phyloP scores from a whole-genome alignment of 441 rosid species.

The Raphanus hybrid region DNA sequence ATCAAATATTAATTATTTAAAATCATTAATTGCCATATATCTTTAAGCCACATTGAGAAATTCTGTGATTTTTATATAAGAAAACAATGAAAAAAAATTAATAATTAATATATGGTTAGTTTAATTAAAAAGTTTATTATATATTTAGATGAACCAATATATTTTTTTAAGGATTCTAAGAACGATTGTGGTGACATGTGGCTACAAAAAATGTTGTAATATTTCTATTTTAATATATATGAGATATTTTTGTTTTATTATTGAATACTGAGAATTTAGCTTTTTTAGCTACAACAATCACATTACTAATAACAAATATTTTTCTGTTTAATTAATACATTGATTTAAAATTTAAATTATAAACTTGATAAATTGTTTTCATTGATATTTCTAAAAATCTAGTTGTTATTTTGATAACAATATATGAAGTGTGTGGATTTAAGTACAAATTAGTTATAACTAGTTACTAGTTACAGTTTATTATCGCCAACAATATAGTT shows the following conservation, averaged over 20 bases:
- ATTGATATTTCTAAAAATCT: not conserved
- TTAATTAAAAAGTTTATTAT: too few species aligned
- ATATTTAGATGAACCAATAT: too few species aligned
- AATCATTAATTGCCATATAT: too few species aligned
- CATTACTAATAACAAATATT: not conserved
- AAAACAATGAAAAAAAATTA: too few species aligned
- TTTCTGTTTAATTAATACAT: not conserved
- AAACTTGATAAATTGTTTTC: not conserved
- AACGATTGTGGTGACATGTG: too few species aligned
- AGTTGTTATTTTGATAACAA: not conserved
- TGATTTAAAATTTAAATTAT: not conserved
- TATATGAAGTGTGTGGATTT: not conserved
- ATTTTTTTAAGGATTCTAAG: too few species aligned
- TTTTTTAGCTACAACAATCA: not conserved
- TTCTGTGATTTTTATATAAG: too few species aligned
- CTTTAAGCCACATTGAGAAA: too few species aligned
- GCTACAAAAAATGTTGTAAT: too few species aligned
- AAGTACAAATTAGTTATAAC: not conserved
- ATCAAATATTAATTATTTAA: too few species aligned
- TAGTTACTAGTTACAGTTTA: not conserved
- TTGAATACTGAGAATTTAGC: not conserved
- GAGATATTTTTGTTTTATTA: not conserved
- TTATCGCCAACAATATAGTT: not conserved
- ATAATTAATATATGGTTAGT: too few species aligned
- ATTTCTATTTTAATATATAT: too few species aligned